These are phyloP conservation scores for Stromatinia cepivora DNA, from an alignment of 2,329 filamentous ascomycete species.

Conservation along the genomic window DNA sequence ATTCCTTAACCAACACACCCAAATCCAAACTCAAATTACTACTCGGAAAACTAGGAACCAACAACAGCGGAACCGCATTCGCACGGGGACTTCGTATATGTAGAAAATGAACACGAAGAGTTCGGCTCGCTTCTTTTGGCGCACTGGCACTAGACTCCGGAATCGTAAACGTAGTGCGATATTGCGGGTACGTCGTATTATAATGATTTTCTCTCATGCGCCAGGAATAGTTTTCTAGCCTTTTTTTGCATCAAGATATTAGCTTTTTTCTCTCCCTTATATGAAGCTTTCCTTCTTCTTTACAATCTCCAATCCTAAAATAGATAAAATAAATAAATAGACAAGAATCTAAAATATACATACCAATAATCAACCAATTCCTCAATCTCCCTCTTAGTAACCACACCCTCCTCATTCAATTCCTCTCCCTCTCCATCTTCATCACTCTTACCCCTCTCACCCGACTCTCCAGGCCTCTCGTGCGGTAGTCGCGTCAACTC, in stretches of 20 bases:
- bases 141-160: neutral
- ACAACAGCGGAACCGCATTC: constrained; percentile 61
- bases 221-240: constrained; percentile 68
- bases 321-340: neutral
- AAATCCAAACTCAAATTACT: constrained; percentile 57
- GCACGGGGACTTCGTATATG: constrained; percentile 56
- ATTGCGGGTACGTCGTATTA: constrained; percentile 63
- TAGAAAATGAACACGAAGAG: constrained; percentile 63
- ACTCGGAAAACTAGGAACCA: constrained; percentile 66
- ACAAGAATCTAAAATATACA: constrained; percentile 32
- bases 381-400: constrained; percentile 61
- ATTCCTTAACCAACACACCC: neutral
- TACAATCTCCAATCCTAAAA: neutral
- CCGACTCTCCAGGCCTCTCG: constrained; percentile 42
- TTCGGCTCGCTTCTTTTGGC: constrained; percentile 29
- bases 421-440: neutral
- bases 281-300: neutral
- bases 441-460: neutral
- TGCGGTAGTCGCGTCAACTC: constrained; percentile 65
- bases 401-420: constrained; percentile 51
- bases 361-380: constrained; percentile 66
- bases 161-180: constrained; percentile 49
- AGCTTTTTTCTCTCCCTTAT: neutral
- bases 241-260: constrained; percentile 37
- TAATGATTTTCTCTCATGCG: constrained; percentile 57